Conservation (phyloP, 169 alveolate species). For the Cystoisospora suis region DNA sequence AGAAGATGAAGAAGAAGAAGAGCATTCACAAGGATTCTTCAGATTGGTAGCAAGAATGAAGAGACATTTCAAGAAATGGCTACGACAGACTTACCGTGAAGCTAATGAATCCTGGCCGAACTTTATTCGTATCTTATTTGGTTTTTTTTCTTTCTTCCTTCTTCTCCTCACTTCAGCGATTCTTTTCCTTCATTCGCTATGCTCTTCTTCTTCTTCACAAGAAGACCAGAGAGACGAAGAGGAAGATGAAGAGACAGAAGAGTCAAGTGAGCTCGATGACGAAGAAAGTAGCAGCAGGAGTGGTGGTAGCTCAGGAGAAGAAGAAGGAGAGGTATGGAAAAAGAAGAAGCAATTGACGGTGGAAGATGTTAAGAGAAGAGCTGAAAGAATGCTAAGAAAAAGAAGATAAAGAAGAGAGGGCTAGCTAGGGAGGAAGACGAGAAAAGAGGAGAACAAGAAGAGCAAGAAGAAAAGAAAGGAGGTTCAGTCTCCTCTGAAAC, state of each 20-base stretch:
- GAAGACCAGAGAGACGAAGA: not conserved
- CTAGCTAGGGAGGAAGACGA: not conserved
- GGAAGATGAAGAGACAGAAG: not conserved
- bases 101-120: not conserved
- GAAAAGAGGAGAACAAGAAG: not conserved
- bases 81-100: not conserved
- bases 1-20: not conserved
- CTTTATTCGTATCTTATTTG: not conserved
- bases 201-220: too few species aligned
- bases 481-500: not conserved
- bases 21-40: too few species aligned
- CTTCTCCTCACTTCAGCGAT: not conserved
- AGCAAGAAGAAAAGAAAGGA: not conserved
- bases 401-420: not conserved
- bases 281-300: not conserved
- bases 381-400: not conserved
- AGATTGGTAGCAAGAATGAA: not conserved
- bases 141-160: not conserved
- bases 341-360: not conserved
- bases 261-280: not conserved
- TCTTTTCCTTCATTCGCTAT: not conserved
- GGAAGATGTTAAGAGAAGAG: conserved; percentile 5
- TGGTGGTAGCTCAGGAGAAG: not conserved
- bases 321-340: not conserved
- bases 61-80: not conserved